phyloP scores from a whole-genome alignment of 2,329 filamentous ascomycete species.

The Claviceps sorghi region DNA sequence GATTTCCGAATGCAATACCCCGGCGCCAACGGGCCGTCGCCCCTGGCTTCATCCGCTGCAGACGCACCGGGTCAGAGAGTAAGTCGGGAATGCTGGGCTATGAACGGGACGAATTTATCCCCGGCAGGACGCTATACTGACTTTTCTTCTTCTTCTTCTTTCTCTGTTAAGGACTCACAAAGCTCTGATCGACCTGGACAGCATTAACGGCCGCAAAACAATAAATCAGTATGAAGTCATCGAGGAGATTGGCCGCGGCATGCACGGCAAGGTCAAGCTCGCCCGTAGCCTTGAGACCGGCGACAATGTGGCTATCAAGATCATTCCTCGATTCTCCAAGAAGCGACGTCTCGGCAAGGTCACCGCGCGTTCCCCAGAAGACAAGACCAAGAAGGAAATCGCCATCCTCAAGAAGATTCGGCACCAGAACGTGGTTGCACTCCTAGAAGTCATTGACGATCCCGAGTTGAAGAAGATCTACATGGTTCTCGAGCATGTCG shows the following conservation, averaged over 20 bases:
- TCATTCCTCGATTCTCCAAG: slow-evolving; percentile 91
- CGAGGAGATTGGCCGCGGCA: slow-evolving; percentile 86
- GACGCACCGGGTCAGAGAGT: slow-evolving; percentile 63
- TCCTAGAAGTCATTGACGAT: slow-evolving; percentile 95
- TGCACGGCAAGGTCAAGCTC: slow-evolving; percentile 95
- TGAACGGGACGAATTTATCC: background rate
- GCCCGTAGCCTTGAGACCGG: slow-evolving; percentile 64
- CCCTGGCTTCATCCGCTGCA: slow-evolving; percentile 58
- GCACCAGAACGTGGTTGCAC: slow-evolving; percentile 89
- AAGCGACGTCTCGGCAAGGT: slow-evolving; percentile 81
- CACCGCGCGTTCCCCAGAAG: slow-evolving; percentile 46
- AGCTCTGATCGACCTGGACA: slow-evolving; percentile 79
- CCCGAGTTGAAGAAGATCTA: slow-evolving; percentile 95
- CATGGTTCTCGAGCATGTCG: slow-evolving; percentile 89
- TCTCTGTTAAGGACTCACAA: slow-evolving; percentile 56
- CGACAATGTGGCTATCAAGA: slow-evolving; percentile 90
- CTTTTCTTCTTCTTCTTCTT: background rate
- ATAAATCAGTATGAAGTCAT: slow-evolving; percentile 98
- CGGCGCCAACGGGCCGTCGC: slow-evolving; percentile 33
- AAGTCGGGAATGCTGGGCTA: slow-evolving; percentile 22
- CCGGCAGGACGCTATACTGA: background rate
- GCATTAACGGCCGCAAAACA: slow-evolving; percentile 77
- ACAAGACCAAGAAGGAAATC: slow-evolving; percentile 89
- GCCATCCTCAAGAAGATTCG: slow-evolving; percentile 97
- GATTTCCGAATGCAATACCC: slow-evolving; percentile 39